A percentile compares a stretch with the other conserved stretches of the same genome.
Evolutionary conservation across 2,329 filamentous ascomycete species (phyloP).

Genomic region (Periconia sp.): DNA sequence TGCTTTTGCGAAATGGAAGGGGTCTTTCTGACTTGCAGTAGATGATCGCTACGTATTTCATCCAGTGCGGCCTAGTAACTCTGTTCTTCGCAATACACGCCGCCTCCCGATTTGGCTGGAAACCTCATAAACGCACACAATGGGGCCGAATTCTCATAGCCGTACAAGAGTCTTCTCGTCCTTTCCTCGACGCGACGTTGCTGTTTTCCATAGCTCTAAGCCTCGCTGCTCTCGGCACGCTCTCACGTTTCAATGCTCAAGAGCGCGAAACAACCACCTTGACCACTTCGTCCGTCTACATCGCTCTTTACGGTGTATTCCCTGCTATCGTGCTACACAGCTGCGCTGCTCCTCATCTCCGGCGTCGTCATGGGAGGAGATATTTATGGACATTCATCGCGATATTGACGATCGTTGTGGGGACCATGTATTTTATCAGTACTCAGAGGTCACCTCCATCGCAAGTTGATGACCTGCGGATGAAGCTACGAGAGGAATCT

Average conservation of each 20-base stretch:
- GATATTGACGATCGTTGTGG: neutral
- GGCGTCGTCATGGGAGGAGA: neutral
- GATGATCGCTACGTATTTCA: slow-evolving; percentile 11
- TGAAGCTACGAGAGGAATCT: neutral
- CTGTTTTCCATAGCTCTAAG: slow-evolving; percentile 6
- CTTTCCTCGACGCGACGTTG: slow-evolving; percentile 8
- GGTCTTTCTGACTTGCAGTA: neutral
- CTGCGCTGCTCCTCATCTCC: slow-evolving; percentile 4
- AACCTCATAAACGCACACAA: neutral
- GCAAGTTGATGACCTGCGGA: neutral
- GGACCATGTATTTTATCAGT: neutral
- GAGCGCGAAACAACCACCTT: neutral
- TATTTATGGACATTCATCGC: neutral
- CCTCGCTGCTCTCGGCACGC: neutral
- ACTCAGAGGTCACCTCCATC: neutral
- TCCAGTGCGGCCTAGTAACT: slow-evolving; percentile 2
- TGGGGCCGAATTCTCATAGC: slow-evolving; percentile 1
- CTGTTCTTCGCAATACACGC: slow-evolving; percentile 1
- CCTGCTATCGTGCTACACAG: slow-evolving; percentile 4
- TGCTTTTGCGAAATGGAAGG: neutral
- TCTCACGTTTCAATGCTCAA: neutral
- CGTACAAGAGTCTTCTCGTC: slow-evolving; percentile 1
- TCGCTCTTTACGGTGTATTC: slow-evolving; percentile 7
- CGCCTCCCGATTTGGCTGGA: neutral
- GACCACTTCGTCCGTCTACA: slow-evolving; percentile 1